Conservation (phyloP, 495 filamentous ascomycete genomes). For the Penicillium odoratum region DNA sequence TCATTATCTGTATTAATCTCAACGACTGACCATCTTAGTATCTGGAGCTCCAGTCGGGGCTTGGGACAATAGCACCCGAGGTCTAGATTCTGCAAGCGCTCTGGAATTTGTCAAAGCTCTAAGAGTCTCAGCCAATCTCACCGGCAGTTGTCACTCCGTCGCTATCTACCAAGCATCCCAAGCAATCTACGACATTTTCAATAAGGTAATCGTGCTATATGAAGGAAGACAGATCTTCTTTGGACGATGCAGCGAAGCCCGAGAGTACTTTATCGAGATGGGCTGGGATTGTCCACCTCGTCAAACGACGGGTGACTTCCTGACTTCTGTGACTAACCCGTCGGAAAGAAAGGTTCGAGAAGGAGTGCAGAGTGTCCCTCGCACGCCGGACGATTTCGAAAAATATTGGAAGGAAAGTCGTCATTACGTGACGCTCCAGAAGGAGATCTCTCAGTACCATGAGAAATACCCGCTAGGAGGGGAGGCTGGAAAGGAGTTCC, state of each 20-base stretch:
- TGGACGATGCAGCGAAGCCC: constrained; percentile 57
- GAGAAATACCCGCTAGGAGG: constrained; percentile 61
- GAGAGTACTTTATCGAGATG: constrained; percentile 60
- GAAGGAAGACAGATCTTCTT: constrained; percentile 69
- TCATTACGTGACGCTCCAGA: constrained; percentile 61
- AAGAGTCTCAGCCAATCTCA: constrained; percentile 68
- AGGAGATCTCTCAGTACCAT: constrained; percentile 73
- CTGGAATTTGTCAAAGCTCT: constrained; percentile 74
- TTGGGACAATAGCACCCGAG: constrained; percentile 80
- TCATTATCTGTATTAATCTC: constrained; percentile 28
- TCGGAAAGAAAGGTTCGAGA: constrained; percentile 61
- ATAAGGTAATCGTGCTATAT: constrained; percentile 63
- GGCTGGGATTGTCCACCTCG: constrained; percentile 73
- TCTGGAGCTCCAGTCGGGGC: constrained; percentile 70
- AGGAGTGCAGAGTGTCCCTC: constrained; percentile 69
- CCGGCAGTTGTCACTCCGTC: constrained; percentile 73
- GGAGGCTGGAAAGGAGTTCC: constrained; percentile 65
- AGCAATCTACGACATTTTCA: constrained; percentile 71
- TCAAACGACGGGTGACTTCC: constrained; percentile 76
- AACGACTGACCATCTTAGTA: constrained; percentile 70
- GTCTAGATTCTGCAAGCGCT: constrained; percentile 77
- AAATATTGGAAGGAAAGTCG: constrained; percentile 69
- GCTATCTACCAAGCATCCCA: constrained; percentile 86
- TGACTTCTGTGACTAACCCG: constrained; percentile 76
- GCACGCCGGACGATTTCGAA: constrained; percentile 77